These are phyloP conservation scores for Capsella bursapastoris DNA, from an alignment of 345 rosid genomes.

Conservation along the genomic window DNA sequence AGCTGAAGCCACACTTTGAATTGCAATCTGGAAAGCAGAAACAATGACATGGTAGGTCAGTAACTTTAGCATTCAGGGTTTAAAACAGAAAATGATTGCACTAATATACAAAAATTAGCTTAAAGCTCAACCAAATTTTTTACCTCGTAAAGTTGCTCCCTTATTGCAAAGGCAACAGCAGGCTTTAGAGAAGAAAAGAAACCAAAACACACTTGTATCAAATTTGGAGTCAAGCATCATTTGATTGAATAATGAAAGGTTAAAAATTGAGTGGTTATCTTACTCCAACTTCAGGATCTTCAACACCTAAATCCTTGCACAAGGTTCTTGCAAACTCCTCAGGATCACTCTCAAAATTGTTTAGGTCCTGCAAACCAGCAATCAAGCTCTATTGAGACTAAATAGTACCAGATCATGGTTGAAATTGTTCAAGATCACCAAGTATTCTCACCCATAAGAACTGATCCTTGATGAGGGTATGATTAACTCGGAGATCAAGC, in stretches of 20 bases:
- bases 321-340: conserved; percentile 90
- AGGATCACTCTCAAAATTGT: conserved; percentile 93
- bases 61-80: conserved; percentile 1
- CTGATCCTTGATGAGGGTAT: conserved; percentile 86
- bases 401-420: background rate
- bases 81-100: conserved; percentile 15
- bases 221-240: conserved; percentile 1
- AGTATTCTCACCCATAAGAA: conserved; percentile 79
- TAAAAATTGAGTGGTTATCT: conserved; percentile 34
- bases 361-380: conserved; percentile 65
- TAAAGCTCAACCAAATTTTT: conserved; percentile 12
- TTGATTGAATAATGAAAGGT: background rate
- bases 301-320: conserved; percentile 79
- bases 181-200: conserved; percentile 58
- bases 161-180: conserved; percentile 91
- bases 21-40: conserved; percentile 64
- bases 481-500: conserved; percentile 97
- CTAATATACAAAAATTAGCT: background rate
- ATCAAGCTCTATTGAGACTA: conserved; percentile 15
- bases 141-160: conserved; percentile 98
- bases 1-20: conserved; percentile 85
- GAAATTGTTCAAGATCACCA: conserved; percentile 14
- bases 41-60: conserved; percentile 8
- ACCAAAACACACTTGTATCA: conserved; percentile 25
- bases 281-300: conserved; percentile 97